Evolutionary conservation across 345 rosid genomes (phyloP), one percentile per base, ranked within the genome.

Genomic region (Euclidium syriacum): DNA sequence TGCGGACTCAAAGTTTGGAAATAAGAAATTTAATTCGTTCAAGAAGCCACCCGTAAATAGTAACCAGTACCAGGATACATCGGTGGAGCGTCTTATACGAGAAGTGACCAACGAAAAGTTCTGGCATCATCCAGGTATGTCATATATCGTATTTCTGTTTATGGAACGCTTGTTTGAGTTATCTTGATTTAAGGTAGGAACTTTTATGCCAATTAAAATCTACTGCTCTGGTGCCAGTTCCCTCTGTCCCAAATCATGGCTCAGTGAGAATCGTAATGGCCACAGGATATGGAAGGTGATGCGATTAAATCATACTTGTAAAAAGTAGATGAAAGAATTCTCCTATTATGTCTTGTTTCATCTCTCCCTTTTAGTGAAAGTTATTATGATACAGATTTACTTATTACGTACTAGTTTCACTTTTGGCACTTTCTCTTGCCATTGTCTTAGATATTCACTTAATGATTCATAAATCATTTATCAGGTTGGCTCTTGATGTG

Each of bases 1-100:
- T 55, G n/a, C 73, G 57, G 99, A 94, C 73, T 44, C 78, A 1
- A 94, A 90, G 76, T 72, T 74, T 30, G 85, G 81, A 39, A 83
- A 70, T 72, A 94, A 90, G 78, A 94, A 90, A 74, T 75, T 74
- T 70, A 73, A 72, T 62, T 66, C 78, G 70, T 55, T 78, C 62
- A 94, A 87, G 80, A 95, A 86, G 74, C 64, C 77, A 50, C 62
- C 63, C 24, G 56, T 63, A 33, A 72, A 51, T 48, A 67, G 73
- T 68, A 62, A 54, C 43, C 67, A 82, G 14, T 90, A 90, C 73
- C 97, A 84, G 62, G 99, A 95, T 76, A 81, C 99, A 18, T 95
- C 99, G n/a, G 99, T 95, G 68, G 99, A 95, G 71, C 97, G 99
- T 48, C 89, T 95, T 26, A 86, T 95, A 77, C 77, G 99, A 63